phyloP scores from a whole-genome alignment of 306 rosid species.

The Parietaria judaica region DNA sequence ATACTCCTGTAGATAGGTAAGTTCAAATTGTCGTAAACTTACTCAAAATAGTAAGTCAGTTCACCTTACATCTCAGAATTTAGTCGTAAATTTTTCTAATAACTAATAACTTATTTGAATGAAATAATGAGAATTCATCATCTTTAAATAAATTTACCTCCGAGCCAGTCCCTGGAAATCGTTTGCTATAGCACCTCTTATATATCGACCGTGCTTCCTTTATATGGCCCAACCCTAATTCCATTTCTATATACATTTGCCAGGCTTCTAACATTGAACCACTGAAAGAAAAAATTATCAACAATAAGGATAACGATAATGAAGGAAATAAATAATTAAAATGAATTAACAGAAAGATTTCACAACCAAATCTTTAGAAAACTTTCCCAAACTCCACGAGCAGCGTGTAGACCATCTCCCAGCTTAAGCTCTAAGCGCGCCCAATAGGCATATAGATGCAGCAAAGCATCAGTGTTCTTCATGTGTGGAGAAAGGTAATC shows the following conservation, averaged over 20 bases:
- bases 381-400: conserved; percentile 92
- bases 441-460: conserved; percentile 79
- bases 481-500: conserved; percentile 70
- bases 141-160: conserved; percentile 46
- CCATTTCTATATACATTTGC: conserved; percentile 74
- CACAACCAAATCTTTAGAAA: conserved; percentile 67
- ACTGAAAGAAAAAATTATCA: conserved; percentile 28
- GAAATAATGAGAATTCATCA: neutral
- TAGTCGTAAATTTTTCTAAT: too few species aligned
- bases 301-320: neutral
- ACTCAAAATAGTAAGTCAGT: too few species aligned
- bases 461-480: conserved; percentile 63
- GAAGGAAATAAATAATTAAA: neutral
- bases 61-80: too few species aligned
- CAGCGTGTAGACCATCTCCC: conserved; percentile 55
- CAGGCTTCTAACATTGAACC: conserved; percentile 83
- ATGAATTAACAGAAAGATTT: conserved; percentile 3
- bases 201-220: conserved; percentile 77
- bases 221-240: conserved; percentile 56
- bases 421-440: conserved; percentile 64
- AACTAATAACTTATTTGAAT: too few species aligned
- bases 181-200: conserved; percentile 80
- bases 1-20: too few species aligned
- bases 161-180: conserved; percentile 68
- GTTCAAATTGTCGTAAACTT: too few species aligned